phyloP scores from a whole-genome alignment of 1,284 basidiomycete genomes.

The Melampsora larici-populina region DNA sequence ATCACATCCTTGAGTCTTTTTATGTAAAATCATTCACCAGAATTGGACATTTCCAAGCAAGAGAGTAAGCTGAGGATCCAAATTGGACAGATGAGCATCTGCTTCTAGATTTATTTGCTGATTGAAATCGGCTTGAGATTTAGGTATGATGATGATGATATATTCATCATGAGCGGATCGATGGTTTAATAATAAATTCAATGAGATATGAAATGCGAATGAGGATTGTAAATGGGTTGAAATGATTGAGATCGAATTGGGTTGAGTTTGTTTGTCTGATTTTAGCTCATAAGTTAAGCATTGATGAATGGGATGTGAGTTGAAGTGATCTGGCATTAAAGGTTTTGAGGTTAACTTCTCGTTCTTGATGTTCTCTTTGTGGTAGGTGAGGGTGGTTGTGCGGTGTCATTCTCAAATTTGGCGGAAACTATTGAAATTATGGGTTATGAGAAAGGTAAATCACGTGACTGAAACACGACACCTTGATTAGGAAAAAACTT shows the following conservation, averaged over 20 bases:
- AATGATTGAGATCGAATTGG: neutral
- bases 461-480: too few species aligned
- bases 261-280: neutral
- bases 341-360: too few species aligned
- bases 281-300: neutral
- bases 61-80: neutral
- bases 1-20: too few species aligned
- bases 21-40: too few species aligned
- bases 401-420: too few species aligned
- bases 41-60: neutral
- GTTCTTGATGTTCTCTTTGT: too few species aligned
- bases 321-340: neutral
- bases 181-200: neutral
- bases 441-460: too few species aligned
- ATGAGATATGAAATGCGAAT: neutral
- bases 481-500: too few species aligned
- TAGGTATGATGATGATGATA: neutral
- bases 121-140: neutral
- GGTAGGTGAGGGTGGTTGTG: too few species aligned
- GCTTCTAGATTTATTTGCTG: neutral
- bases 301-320: neutral
- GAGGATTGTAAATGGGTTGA: neutral
- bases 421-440: too few species aligned
- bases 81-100: neutral
- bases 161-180: neutral